A percentile compares a stretch with the other conserved stretches of the same genome.
Evolutionary conservation across 2,329 filamentous ascomycete species (phyloP).

Genomic region (Incumbomyces delicatus): DNA sequence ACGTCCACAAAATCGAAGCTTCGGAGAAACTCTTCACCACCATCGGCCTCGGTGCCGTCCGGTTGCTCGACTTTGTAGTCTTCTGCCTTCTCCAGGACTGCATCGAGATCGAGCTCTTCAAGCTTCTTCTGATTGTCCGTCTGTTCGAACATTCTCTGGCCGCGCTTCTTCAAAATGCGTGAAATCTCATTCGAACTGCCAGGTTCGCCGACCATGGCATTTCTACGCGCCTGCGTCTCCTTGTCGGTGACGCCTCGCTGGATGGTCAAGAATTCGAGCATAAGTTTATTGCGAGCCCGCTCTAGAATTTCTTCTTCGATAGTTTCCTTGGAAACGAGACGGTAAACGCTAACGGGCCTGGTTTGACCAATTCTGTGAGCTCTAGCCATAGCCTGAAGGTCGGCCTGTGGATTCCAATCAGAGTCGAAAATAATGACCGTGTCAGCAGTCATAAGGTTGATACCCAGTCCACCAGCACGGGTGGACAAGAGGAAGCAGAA

Average conservation of each 20-base stretch:
- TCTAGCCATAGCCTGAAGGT: constrained; percentile 95
- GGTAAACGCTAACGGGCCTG: constrained; percentile 89
- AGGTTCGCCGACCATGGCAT: constrained; percentile 56
- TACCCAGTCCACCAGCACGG: constrained; percentile 90
- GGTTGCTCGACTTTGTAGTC: constrained; percentile 93
- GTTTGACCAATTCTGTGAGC: constrained; percentile 97
- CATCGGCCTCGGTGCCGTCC: constrained; percentile 87
- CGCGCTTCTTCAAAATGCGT: constrained; percentile 89
- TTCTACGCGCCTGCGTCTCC: constrained; percentile 61
- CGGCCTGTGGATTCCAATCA: constrained; percentile 97
- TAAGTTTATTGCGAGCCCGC: constrained; percentile 89
- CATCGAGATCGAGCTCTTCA: constrained; percentile 94
- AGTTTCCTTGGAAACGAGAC: constrained; percentile 93
- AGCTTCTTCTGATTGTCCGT: constrained; percentile 92
- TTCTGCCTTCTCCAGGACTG: constrained; percentile 92
- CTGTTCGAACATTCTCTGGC: constrained; percentile 99
- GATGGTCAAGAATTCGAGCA: constrained; percentile 94
- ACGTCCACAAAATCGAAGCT: constrained; percentile 92
- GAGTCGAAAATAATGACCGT: constrained; percentile 97
- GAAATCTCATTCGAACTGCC: constrained; percentile 92
- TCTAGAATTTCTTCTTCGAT: constrained; percentile 97
- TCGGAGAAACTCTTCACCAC: constrained; percentile 89
- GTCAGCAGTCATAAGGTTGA: constrained; percentile 97
- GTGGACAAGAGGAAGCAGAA: constrained; percentile 96
- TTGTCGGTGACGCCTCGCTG: constrained; percentile 95